These are phyloP conservation scores for Withania somnifera DNA, from an alignment of 305 asterid species.

Conservation along the genomic window DNA sequence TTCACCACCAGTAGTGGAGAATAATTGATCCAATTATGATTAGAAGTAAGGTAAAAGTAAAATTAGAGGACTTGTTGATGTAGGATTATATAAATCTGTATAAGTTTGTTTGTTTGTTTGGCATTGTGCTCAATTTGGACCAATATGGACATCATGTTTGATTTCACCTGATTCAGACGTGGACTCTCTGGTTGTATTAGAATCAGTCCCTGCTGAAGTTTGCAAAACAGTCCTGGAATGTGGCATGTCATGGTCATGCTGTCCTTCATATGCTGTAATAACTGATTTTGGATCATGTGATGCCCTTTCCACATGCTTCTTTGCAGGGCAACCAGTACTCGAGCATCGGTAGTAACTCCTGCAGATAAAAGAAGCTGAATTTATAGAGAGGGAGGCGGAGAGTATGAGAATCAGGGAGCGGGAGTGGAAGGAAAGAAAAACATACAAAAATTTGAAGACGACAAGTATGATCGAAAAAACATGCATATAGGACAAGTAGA, in stretches of 20 bases:
- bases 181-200: constrained; percentile 28
- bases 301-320: constrained; percentile 91
- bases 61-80: neutral
- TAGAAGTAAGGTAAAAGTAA: neutral
- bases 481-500: neutral
- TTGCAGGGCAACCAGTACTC: constrained; percentile 66
- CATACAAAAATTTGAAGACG: neutral
- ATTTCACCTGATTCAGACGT: constrained; percentile 45
- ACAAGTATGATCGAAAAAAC: neutral
- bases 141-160: constrained; percentile 33
- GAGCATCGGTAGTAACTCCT: constrained; percentile 99
- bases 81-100: neutral
- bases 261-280: constrained; percentile 45
- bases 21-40: neutral
- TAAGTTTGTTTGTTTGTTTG: neutral
- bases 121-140: constrained; percentile 31
- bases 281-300: constrained; percentile 72
- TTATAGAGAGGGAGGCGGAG: neutral
- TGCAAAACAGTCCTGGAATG: constrained; percentile 35
- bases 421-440: neutral
- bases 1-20: too few relatives aligned
- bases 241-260: constrained; percentile 58
- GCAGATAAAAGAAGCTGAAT: neutral
- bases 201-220: constrained; percentile 23
- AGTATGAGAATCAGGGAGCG: neutral